phyloP scores from a whole-genome alignment of 208 protist species.

The Leishmania guyanensis region DNA sequence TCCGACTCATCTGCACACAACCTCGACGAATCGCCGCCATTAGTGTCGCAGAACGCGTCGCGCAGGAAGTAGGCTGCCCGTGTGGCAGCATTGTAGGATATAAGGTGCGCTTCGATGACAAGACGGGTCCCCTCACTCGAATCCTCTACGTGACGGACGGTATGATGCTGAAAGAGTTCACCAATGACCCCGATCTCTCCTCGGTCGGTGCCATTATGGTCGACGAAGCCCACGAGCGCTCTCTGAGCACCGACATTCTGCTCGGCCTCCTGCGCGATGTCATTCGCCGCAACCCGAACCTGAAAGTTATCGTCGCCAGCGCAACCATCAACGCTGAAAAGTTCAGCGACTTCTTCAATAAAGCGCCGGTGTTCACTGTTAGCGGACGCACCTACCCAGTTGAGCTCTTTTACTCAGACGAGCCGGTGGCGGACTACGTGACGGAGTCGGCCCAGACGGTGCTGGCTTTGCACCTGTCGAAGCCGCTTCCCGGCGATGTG shows the following conservation, averaged over 20 bases:
- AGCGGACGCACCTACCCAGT: conserved; percentile 98
- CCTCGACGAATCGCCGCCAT: conserved; percentile 99
- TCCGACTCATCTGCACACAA: conserved; percentile 96
- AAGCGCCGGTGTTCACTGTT: conserved; percentile 95
- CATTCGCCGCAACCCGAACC: conserved; percentile 75
- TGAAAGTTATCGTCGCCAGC: conserved; percentile 97
- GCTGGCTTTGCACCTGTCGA: conserved; percentile 87
- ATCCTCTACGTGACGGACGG: conserved; percentile 99
- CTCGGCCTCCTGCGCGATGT: conserved; percentile 89
- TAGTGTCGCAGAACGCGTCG: conserved; percentile 98
- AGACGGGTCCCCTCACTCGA: conserved; percentile 83
- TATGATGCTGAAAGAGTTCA: conserved; percentile 98
- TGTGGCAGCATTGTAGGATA: conserved; percentile 96
- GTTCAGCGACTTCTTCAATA: conserved; percentile 97
- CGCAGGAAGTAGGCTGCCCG: conserved; percentile 91
- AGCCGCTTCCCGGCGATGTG: conserved; percentile 97
- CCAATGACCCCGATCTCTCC: conserved; percentile 92
- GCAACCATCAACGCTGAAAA: conserved; percentile 99
- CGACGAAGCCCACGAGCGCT: conserved; percentile 99
- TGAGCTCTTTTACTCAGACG: conserved; percentile 94
- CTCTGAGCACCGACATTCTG: conserved; percentile 95
- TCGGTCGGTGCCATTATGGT: conserved; percentile 98
- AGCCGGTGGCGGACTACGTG: conserved; percentile 97
- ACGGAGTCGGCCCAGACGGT: conserved; percentile 96
- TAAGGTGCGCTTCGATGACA: conserved; percentile 98